Evolutionary conservation across 176 grass and related monocot species (phyloP).

Genomic region (Bolboschoenus planiculmis): DNA sequence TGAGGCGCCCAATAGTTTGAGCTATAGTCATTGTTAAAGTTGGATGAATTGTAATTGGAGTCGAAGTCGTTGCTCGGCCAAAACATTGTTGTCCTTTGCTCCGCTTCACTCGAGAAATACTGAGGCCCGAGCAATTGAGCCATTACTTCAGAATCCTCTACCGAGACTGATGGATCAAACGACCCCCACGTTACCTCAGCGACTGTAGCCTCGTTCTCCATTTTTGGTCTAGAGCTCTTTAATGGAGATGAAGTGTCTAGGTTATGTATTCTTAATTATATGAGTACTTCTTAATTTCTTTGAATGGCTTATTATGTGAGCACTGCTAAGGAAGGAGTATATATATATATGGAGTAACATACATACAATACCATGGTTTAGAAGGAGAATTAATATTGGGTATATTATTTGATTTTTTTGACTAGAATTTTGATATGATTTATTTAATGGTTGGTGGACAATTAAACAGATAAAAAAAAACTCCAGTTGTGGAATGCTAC

Average conservation of each 20-base stretch:
- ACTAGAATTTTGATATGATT: not conserved
- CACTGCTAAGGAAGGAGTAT: constrained; percentile 14
- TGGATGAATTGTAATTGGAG: constrained; percentile 34
- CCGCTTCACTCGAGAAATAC: constrained; percentile 35
- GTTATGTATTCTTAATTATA: constrained; percentile 5
- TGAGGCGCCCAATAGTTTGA: constrained; percentile 38
- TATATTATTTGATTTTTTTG: constrained; percentile 20
- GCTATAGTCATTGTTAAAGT: constrained; percentile 29
- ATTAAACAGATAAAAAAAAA: constrained; percentile 15
- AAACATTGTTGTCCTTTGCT: constrained; percentile 35
- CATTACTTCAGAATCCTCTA: constrained; percentile 75
- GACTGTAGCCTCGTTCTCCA: constrained; percentile 23
- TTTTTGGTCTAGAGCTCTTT: constrained; percentile 3
- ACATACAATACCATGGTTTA: not conserved
- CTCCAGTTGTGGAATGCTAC: constrained; percentile 24
- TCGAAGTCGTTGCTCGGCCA: constrained; percentile 51
- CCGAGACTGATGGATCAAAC: constrained; percentile 42
- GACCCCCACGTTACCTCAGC: constrained; percentile 60
- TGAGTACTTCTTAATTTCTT: not conserved
- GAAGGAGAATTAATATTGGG: not conserved
- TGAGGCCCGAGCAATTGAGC: constrained; percentile 55
- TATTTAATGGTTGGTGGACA: constrained; percentile 24
- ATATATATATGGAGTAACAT: constrained; percentile 11
- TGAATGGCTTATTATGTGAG: constrained; percentile 12
- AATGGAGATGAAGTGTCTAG: constrained; percentile 17